These are phyloP conservation scores for Cystofilobasidium ferigula DNA, from an alignment of 768 basidiomycete species.

Conservation along the genomic window DNA sequence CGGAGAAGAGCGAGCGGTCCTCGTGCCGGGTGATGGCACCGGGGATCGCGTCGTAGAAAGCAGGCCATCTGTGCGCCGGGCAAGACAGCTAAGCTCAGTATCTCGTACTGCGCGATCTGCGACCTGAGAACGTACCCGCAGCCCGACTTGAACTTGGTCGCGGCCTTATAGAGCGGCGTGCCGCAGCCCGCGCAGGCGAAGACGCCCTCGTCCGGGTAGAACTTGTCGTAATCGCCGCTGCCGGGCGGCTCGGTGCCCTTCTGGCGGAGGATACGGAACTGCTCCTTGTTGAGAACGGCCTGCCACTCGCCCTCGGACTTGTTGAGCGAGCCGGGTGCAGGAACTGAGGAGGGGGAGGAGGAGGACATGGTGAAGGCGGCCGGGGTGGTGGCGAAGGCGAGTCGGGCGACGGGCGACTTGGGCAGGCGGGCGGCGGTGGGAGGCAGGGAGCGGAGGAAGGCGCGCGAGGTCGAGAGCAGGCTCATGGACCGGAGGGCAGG, in stretches of 20 bases:
- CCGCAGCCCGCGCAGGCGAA: slow-evolving; percentile 23
- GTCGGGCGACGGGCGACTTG: background rate
- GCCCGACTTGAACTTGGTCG: slow-evolving; percentile 25
- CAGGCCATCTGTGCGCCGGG: slow-evolving; percentile 69
- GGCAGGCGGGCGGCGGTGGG: background rate
- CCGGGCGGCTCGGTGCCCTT: slow-evolving; percentile 67
- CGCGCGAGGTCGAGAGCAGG: background rate
- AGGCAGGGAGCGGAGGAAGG: background rate
- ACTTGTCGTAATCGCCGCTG: slow-evolving; percentile 69
- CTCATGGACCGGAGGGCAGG: background rate
- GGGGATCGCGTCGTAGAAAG: slow-evolving; percentile 88
- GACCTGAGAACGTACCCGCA: slow-evolving; percentile 9
- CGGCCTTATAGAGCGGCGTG: slow-evolving; percentile 24
- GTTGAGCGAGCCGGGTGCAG: background rate
- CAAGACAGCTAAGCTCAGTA: background rate
- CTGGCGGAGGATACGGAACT: slow-evolving; percentile 76
- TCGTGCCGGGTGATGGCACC: slow-evolving; percentile 69
- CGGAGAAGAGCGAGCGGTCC: slow-evolving; percentile 56
- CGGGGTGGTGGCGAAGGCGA: background rate
- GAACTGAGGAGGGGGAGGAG: background rate
- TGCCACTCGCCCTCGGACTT: slow-evolving; percentile 13
- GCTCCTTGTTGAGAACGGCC: slow-evolving; percentile 23
- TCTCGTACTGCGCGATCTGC: background rate
- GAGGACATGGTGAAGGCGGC: too few relatives aligned
- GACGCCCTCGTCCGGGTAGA: slow-evolving; percentile 35